Evolutionary conservation across 306 rosid genomes (phyloP), one percentile per base, ranked within the genome.

Genomic region (Oemleria cerasiformis): DNA sequence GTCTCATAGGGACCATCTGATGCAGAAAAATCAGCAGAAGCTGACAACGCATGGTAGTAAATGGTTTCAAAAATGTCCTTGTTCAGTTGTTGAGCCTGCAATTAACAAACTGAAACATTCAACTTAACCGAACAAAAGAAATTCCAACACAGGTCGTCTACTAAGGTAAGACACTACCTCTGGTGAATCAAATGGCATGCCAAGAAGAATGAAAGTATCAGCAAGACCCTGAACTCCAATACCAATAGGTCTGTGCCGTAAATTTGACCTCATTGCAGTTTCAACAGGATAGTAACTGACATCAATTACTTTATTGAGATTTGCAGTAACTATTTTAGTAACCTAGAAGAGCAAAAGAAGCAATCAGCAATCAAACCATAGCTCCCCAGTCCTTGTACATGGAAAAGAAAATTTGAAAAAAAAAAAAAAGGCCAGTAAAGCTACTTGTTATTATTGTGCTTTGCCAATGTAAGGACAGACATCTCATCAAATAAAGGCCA

Each of bases 211-310:
- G 77, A 95, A 95, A 42, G 97, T 78, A 82, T 95, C 99, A 34
- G 99, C 97, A 73, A 95, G 96, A 85, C 99, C 99, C 73, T 95
- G 99, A 79, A 95, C 96, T 40, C 99, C 99, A 74, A 95, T 91
- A 42, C 99, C 99, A 68, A 95, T 89, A 63, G 99, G 99, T 61
- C 99, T 86, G 58, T 95, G 96, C 23, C 99, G 85, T 1, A 89
- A 43, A 80, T 95, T 95, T 63, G 99, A 95, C 57, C 78, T 82
- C 81, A 23, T 84, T 2, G 99, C 96, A 79, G 45, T 95, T 20
- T 95, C 92, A 65, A 91, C 95, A 17, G 99, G 99, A 75, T 95
- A 95, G 84, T 85, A 89, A 78, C 88, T 94, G 51, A 91, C 91
- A 82, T 94, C 97, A 63, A 94, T 94, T 51, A 94, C 85, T 71